Evolutionary conservation across 2,329 filamentous ascomycete species (phyloP), one percentile per base, ranked within the genome.

Genomic region (Nemania sp.): DNA sequence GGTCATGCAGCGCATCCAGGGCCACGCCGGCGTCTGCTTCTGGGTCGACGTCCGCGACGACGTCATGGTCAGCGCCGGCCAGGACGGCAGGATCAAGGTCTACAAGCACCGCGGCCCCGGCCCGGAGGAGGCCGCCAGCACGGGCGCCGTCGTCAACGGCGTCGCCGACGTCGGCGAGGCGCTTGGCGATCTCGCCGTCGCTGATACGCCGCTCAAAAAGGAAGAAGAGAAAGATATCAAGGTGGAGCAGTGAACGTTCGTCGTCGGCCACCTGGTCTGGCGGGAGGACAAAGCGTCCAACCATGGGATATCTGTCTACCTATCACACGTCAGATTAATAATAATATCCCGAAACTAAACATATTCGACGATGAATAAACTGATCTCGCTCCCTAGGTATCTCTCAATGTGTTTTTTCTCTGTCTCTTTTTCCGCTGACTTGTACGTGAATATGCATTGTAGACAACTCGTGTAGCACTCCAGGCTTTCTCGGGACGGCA

Each of bases 1-100:
- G 57, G 79, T 96, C 2, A 78, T 97, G 18, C 93, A 97, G 80
- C 79, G 82, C 13, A 76, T 88, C 9, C 71, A 73, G 32, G 76
- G 76, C 1, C 79, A 83, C 67, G 73, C 80, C 35, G 84, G 83
- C 18, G 83, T 87, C 29, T 87, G 86, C 63, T 87, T 88, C 70
- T 88, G 86, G 84, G 86, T 88, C 25, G 86, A 89, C 64, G 80
- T 85, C 3, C 74, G 82, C 64, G 81, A 81, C 17, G 78, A 81
- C 55, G 81, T 79, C 13, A 82, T 87, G 81, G 83, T 81, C 25
- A 86, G 81, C 64, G 81, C 80, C 11, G 84, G 84, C 1, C 79
- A 85, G 72, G 84, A 87, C 63, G 76, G 79, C 57, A 77, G 75
- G 34, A 79, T 87, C 43, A 77, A 79, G 45, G 78, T 87, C 12